These are phyloP conservation scores for Pichia exigua DNA, from an alignment of 805 yeast species.

Conservation along the genomic window DNA sequence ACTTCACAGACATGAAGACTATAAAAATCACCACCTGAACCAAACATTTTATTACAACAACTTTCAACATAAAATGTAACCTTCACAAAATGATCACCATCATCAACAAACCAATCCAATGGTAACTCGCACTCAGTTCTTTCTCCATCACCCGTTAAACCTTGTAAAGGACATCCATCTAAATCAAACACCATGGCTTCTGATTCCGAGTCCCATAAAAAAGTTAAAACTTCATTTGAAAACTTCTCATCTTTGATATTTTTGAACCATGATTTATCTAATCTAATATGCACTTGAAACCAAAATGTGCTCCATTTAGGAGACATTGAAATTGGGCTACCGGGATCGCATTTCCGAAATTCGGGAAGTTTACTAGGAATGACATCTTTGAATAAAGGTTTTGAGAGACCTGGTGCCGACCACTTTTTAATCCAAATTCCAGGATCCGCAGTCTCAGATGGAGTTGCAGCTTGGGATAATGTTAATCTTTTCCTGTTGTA, in stretches of 20 bases:
- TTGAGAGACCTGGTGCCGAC: constrained; percentile 60
- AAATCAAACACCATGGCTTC: constrained; percentile 76
- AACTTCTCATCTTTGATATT: constrained; percentile 42
- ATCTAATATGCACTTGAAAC: constrained; percentile 63
- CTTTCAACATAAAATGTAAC: constrained; percentile 77
- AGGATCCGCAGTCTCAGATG: constrained; percentile 24
- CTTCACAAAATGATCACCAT: constrained; percentile 29
- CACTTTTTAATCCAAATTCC: constrained; percentile 57
- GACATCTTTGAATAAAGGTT: constrained; percentile 60
- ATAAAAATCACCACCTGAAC: constrained; percentile 59
- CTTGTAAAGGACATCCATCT: constrained; percentile 66
- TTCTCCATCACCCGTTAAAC: constrained; percentile 81
- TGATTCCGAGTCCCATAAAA: constrained; percentile 67
- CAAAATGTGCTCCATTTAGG: constrained; percentile 98
- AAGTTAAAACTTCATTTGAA: constrained; percentile 6
- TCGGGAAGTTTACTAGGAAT: constrained; percentile 39
- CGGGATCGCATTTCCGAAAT: constrained; percentile 54
- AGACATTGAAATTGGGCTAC: constrained; percentile 58
- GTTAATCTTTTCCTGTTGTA: constrained; percentile 51
- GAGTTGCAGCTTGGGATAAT: constrained; percentile 17
- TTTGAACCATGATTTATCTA: constrained; percentile 54
- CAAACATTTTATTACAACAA: constrained; percentile 91
- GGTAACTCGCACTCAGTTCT: constrained; percentile 71
- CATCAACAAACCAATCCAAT: constrained; percentile 33
- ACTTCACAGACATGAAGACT: constrained; percentile 63